These are phyloP conservation scores for Colletotrichum limetticola DNA, from an alignment of 2,329 filamentous ascomycete species.

Conservation along the genomic window DNA sequence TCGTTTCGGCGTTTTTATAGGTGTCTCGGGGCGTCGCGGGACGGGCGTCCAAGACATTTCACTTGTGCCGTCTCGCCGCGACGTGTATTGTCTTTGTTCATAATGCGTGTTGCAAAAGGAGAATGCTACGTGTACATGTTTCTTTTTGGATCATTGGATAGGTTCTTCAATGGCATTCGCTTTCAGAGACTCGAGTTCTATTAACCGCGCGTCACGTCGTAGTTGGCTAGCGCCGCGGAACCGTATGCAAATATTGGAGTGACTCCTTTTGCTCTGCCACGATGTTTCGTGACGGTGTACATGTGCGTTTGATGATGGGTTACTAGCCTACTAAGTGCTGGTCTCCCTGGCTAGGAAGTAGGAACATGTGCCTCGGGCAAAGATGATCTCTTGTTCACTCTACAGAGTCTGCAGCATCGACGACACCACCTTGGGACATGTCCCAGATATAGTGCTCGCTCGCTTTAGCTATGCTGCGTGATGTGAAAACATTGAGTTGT, in stretches of 20 bases:
- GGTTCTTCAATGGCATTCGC: neutral
- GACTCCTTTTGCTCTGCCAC: neutral
- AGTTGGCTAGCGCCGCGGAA: neutral
- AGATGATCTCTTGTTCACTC: accelerated
- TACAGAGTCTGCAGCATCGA: neutral
- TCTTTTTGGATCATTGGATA: neutral
- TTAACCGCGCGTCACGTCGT: neutral
- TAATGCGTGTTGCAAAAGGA: neutral
- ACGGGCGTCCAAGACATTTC: constrained; percentile 4
- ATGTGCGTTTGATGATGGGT: neutral
- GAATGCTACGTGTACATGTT: neutral
- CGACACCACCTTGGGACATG: neutral
- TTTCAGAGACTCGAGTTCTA: neutral
- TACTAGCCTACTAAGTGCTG: neutral
- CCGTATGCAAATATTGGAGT: neutral
- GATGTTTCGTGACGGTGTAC: neutral
- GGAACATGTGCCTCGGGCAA: neutral
- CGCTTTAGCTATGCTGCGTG: neutral
- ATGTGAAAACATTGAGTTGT: neutral
- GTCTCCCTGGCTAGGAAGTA: neutral
- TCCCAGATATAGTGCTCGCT: neutral
- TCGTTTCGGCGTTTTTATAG: neutral
- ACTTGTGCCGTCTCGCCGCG: neutral
- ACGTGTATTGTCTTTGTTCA: neutral
- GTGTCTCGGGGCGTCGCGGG: constrained; percentile 2